A percentile compares a stretch with the other conserved stretches of the same genome.
Conservation (phyloP, 345 rosid genomes). For the Anacardium occidentale region DNA sequence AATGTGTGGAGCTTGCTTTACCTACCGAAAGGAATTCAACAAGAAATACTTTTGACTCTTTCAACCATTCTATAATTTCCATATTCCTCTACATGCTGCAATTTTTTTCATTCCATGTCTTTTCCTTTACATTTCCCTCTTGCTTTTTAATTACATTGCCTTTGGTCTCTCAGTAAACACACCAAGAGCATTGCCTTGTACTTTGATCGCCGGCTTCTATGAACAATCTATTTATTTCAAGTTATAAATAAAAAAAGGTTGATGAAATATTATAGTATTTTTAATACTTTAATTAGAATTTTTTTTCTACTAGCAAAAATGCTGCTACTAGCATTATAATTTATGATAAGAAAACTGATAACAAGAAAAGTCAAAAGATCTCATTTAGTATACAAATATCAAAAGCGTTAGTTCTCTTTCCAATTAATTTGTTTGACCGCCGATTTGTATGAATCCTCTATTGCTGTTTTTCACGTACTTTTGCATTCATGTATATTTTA, state of each 20-base stretch:
- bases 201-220: not conserved
- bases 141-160: not conserved
- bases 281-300: too few relatives aligned
- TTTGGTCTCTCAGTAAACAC: not conserved
- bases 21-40: constrained; percentile 17
- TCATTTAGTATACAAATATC: too few relatives aligned
- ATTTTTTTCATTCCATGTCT: not conserved
- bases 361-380: too few relatives aligned
- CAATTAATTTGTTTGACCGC: too few relatives aligned
- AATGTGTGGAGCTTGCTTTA: not conserved
- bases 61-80: not conserved
- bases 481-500: too few relatives aligned
- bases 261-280: not conserved
- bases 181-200: not conserved
- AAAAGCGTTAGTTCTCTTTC: too few relatives aligned
- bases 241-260: too few relatives aligned
- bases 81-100: not conserved
- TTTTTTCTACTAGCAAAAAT: not conserved
- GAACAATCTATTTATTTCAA: not conserved
- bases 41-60: constrained; percentile 14
- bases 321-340: not conserved
- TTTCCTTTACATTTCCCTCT: not conserved
- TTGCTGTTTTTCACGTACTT: too few relatives aligned
- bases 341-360: too few relatives aligned
- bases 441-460: too few relatives aligned